Conservation (phyloP, 2,329 filamentous ascomycete species). For the Aspergillus ibericus region DNA sequence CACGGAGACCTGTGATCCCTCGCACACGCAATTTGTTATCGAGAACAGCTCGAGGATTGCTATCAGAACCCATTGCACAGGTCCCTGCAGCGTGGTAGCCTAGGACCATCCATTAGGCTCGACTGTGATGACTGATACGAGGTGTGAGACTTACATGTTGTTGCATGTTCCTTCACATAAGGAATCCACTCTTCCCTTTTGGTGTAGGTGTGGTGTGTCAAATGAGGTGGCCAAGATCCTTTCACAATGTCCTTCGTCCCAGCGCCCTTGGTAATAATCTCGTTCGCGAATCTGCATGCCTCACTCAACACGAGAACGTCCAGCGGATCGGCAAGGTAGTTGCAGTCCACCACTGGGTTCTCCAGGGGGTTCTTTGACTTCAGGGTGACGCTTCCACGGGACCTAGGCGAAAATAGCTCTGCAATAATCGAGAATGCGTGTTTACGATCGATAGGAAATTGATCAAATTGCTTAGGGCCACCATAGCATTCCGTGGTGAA, state of each 20-base stretch:
- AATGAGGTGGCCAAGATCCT: conserved; percentile 58
- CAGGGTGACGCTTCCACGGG: conserved; percentile 57
- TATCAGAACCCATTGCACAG: conserved; percentile 55
- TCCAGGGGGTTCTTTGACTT: conserved; percentile 50
- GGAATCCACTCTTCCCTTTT: conserved; percentile 60
- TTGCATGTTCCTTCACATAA: conserved; percentile 60
- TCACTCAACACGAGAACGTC: conserved; percentile 61
- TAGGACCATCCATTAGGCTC: conserved; percentile 14
- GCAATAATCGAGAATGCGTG: conserved; percentile 60
- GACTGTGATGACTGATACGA: background rate
- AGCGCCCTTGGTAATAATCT: conserved; percentile 58
- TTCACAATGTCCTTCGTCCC: conserved; percentile 61
- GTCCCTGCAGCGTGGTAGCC: conserved; percentile 60
- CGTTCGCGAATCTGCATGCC: conserved; percentile 59
- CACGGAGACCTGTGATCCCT: conserved; percentile 55
- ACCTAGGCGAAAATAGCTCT: conserved; percentile 59
- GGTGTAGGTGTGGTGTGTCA: conserved; percentile 54
- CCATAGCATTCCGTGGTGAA: conserved; percentile 64
- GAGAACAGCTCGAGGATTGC: conserved; percentile 53
- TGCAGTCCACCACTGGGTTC: conserved; percentile 59
- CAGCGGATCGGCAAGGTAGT: conserved; percentile 57
- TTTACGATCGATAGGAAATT: conserved; percentile 55
- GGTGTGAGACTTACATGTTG: conserved; percentile 53
- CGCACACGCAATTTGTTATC: conserved; percentile 55
- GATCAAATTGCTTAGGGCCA: conserved; percentile 58